These are phyloP conservation scores for Nitzschia putrida DNA, from an alignment of 108 stramenopile species.

Conservation along the genomic window DNA sequence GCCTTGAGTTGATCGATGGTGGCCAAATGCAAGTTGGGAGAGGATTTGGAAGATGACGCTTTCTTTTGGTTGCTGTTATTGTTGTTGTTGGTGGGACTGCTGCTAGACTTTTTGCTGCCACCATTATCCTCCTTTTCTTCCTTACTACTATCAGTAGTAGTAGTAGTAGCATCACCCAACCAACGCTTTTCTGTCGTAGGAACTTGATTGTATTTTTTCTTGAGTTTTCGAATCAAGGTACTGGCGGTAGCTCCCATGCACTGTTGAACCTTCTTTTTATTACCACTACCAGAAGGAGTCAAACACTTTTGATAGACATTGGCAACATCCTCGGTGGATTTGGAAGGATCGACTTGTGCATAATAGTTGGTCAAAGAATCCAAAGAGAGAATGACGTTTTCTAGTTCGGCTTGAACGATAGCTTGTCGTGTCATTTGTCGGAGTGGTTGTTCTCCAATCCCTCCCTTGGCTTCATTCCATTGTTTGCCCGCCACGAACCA, in stretches of 20 bases:
- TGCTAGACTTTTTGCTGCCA: slow-evolving; percentile 5
- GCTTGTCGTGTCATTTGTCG: slow-evolving; percentile 71
- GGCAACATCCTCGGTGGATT: slow-evolving; percentile 63
- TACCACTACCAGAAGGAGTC: too few relatives aligned
- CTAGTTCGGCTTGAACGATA: slow-evolving; percentile 60
- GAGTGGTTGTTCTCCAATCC: slow-evolving; percentile 84
- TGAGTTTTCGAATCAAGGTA: slow-evolving; percentile 74
- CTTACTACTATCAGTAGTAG: too few relatives aligned
- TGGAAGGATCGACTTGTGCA: slow-evolving; percentile 65
- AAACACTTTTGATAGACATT: slow-evolving; percentile 82
- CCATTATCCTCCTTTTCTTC: slow-evolving; percentile 18
- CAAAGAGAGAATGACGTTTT: slow-evolving; percentile 66
- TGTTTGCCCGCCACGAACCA: slow-evolving; percentile 84
- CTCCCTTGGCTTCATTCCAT: slow-evolving; percentile 72
- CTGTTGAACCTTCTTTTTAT: slow-evolving; percentile 45
- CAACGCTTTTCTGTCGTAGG: slow-evolving; percentile 63
- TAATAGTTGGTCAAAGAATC: slow-evolving; percentile 72
- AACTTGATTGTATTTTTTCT: slow-evolving; percentile 80
- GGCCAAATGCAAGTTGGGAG: slow-evolving; percentile 75
- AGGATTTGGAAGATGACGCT: slow-evolving; percentile 15
- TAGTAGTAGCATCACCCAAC: slow-evolving; percentile 34
- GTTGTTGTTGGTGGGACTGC: slow-evolving; percentile 1
- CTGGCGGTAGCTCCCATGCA: slow-evolving; percentile 80
- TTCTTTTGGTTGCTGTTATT: slow-evolving; percentile 1
- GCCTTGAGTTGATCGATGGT: slow-evolving; percentile 76